Evolutionary conservation across 2,329 filamentous ascomycete genomes (phyloP).

Genomic region (Neonectria hederae): DNA sequence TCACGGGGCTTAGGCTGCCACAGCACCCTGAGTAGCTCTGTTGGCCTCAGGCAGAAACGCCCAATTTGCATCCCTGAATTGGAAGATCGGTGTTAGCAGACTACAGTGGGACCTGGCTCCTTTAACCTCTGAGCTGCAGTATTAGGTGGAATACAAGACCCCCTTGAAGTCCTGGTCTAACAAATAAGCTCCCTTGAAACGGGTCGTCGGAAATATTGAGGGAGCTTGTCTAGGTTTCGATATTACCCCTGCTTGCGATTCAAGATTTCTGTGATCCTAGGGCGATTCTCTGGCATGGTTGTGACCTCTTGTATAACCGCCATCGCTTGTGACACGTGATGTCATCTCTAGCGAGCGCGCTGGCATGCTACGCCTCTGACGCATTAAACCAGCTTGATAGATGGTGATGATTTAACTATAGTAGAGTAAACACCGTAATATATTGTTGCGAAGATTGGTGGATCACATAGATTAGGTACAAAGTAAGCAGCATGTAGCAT

Average conservation of each 20-base stretch:
- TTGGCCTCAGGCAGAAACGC: slow-evolving; percentile 34
- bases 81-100: not conserved
- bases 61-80: no score
- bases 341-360: not conserved
- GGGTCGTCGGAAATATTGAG: not conserved
- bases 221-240: not conserved
- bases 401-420: not conserved
- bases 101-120: not conserved
- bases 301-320: not conserved
- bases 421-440: not conserved
- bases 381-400: not conserved
- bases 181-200: not conserved
- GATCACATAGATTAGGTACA: slow-evolving; percentile 12
- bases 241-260: not conserved
- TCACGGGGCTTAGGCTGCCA: slow-evolving; percentile 30
- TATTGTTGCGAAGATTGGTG: not conserved
- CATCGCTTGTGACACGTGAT: not conserved
- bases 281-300: not conserved
- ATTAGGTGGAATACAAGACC: not conserved
- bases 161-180: not conserved
- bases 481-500: slow-evolving; percentile 1
- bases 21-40: not conserved
- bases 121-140: not conserved
- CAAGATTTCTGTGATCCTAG: not conserved
- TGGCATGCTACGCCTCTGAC: not conserved